Base-by-base conservation (phyloP, 2,329 filamentous ascomycete genomes). In the Microsporum canis region DNA sequence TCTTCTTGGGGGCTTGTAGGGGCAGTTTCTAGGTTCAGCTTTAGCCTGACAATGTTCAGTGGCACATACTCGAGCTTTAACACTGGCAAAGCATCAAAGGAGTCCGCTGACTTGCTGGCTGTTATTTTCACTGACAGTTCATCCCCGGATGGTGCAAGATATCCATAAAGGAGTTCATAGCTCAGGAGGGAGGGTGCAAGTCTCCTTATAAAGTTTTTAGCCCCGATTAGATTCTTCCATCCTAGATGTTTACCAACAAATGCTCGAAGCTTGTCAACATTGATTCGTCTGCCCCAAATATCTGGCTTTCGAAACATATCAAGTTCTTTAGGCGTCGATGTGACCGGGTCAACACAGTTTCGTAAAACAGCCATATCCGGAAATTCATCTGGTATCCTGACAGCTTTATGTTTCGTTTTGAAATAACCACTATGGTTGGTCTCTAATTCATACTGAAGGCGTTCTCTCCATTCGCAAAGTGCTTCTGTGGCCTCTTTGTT, bases 351-450 rank as follows among this genome's bases (percentile, higher is more conserved):
- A 0, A 88, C 92, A 67, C 99, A 99, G 69, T 89, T 96, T 8
- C 88, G 81, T 23, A 97, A 76, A 5, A 96, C 84, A 47, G 90
- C 87, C 55, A 83, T 75, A 64, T 89, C 86, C 0, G 94, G 94
- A 65, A 97, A 99, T 39, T 82, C 79, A 0, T 89, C 85, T 0
- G 92, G 92, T 36, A 99, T 88, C 3, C 74, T 77, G 55, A 96
- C 75, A 1, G 84, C 82, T 65, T 84, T 87, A 69, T 94, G 89
- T 68, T 84, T 89, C 12, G 82, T 84, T 47, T 83, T 82, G 73
- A 99, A 99, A 69, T 85, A 85, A 2, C 87, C 86, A 69, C 84
- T 88, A 70, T 94, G 86, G 69, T 99, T 99, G 33, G 88, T 91
- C 53, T 81, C 80, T 29, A 99, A 77, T 71, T 97, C 90, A 63